These are phyloP conservation scores for Zalaria sp. DNA, from an alignment of 2,329 filamentous ascomycete genomes.

Conservation along the genomic window DNA sequence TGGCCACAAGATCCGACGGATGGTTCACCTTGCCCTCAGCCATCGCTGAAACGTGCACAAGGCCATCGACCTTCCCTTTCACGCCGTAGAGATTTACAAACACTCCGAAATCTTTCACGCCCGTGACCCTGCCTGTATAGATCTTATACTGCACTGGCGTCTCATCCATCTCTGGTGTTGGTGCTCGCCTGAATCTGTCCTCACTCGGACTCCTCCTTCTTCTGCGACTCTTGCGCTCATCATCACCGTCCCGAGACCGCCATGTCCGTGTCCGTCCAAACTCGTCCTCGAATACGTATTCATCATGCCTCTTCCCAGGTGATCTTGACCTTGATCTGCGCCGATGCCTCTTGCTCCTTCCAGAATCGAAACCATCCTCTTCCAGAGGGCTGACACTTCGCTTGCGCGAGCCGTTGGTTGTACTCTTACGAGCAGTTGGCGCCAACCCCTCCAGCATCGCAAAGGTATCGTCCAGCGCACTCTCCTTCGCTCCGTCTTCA, in stretches of 20 bases:
- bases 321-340: constrained; percentile 38
- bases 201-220: constrained; percentile 30
- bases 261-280: constrained; percentile 35
- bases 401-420: constrained; percentile 37
- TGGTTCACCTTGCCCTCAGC: constrained; percentile 79
- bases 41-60: constrained; percentile 88
- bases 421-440: constrained; percentile 41
- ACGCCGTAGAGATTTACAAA: constrained; percentile 90
- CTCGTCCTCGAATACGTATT: constrained; percentile 44
- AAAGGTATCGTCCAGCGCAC: constrained; percentile 83
- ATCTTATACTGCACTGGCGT: constrained; percentile 70
- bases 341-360: constrained; percentile 25
- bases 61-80: constrained; percentile 74
- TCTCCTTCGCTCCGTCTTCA: constrained; percentile 31
- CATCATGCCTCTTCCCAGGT: constrained; percentile 34
- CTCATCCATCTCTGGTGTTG: constrained; percentile 66
- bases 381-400: constrained; percentile 44
- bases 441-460: constrained; percentile 80
- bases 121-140: constrained; percentile 80
- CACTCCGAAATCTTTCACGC: constrained; percentile 87
- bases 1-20: constrained; percentile 71
- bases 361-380: constrained; percentile 16
- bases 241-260: constrained; percentile 26
- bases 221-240: constrained; percentile 29
- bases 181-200: constrained; percentile 50